phyloP scores from a whole-genome alignment of 305 asterid species.

The Lippia alba region DNA sequence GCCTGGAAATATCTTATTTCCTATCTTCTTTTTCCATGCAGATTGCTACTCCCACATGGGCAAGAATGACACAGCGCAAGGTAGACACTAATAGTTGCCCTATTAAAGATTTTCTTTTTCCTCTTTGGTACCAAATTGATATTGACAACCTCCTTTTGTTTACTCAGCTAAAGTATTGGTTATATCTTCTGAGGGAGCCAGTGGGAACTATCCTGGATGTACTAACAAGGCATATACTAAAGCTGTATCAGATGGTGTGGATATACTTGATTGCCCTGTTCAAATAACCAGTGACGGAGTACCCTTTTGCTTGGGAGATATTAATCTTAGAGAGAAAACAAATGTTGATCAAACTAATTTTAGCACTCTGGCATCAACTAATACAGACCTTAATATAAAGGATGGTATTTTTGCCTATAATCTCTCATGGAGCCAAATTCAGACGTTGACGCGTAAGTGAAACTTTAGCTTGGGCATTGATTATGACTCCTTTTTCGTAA shows the following conservation, averaged over 20 bases:
- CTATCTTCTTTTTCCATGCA: slow-evolving; percentile 39
- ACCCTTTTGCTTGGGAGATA: slow-evolving; percentile 81
- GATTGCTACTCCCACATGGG: slow-evolving; percentile 85
- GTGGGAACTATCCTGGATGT: slow-evolving; percentile 86
- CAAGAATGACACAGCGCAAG: slow-evolving; percentile 50
- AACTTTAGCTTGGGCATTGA: not conserved
- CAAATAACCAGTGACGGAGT: slow-evolving; percentile 71
- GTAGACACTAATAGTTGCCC: slow-evolving; percentile 41
- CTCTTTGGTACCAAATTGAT: not conserved
- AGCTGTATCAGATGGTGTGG: slow-evolving; percentile 79
- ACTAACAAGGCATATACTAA: slow-evolving; percentile 63
- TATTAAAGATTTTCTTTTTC: not conserved
- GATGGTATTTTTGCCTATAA: slow-evolving; percentile 59
- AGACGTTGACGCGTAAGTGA: slow-evolving; percentile 57
- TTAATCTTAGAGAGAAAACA: slow-evolving; percentile 65
- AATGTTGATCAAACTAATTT: slow-evolving; percentile 46
- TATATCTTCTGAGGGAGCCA: slow-evolving; percentile 81
- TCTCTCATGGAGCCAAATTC: slow-evolving; percentile 65
- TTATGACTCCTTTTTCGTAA: not conserved
- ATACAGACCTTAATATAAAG: slow-evolving; percentile 53
- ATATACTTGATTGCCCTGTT: slow-evolving; percentile 80
- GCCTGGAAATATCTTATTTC: not conserved
- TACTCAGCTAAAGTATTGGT: slow-evolving; percentile 54
- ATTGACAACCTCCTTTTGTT: slow-evolving; percentile 19
- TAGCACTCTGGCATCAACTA: slow-evolving; percentile 35